A percentile compares a stretch with the other conserved stretches of the same genome.
Conservation (phyloP, 441 rosid genomes). For the Populus tomentosa region DNA sequence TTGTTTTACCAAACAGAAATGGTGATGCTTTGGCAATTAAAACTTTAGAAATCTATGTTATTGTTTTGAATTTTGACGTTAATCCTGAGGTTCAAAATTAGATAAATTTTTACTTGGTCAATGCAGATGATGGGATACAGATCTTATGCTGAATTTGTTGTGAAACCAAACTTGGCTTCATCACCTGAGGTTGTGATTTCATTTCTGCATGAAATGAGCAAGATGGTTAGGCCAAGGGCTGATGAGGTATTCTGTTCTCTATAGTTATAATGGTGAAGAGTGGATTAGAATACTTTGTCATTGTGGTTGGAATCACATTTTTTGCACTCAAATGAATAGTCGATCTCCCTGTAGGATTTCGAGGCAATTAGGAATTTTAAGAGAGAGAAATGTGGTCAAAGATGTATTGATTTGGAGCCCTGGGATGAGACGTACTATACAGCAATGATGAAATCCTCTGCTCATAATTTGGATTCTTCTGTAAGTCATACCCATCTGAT, state of each 20-base stretch:
- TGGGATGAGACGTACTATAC: constrained; percentile 96
- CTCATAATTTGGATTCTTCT: constrained; percentile 58
- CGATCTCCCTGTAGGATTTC: constrained; percentile 55
- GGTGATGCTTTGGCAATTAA: no score
- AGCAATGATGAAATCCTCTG: constrained; percentile 73
- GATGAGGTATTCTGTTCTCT: constrained; percentile 55
- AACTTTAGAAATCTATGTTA: no score
- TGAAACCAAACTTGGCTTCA: constrained; percentile 76
- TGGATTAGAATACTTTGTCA: constrained; percentile 1
- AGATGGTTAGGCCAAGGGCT: constrained; percentile 67
- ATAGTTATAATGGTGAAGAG: not conserved
- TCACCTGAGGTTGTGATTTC: constrained; percentile 80
- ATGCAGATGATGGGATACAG: constrained; percentile 69
- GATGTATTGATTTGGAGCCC: constrained; percentile 64
- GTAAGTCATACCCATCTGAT: constrained; percentile 44
- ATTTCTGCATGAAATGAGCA: constrained; percentile 79
- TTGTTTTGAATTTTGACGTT: no score
- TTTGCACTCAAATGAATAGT: constrained; percentile 11
- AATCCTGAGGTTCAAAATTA: no score
- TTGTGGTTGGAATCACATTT: constrained; percentile 10
- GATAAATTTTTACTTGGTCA: constrained; percentile 8
- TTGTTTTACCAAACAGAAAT: no score
- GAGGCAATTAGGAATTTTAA: constrained; percentile 58
- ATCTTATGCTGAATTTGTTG: constrained; percentile 73
- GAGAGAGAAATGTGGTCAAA: constrained; percentile 52